Percentiles rank a stretch among this genome's conserved stretches.
phyloP scores from a whole-genome alignment of 108 stramenopile genomes.

The Skeletonema menzelii region DNA sequence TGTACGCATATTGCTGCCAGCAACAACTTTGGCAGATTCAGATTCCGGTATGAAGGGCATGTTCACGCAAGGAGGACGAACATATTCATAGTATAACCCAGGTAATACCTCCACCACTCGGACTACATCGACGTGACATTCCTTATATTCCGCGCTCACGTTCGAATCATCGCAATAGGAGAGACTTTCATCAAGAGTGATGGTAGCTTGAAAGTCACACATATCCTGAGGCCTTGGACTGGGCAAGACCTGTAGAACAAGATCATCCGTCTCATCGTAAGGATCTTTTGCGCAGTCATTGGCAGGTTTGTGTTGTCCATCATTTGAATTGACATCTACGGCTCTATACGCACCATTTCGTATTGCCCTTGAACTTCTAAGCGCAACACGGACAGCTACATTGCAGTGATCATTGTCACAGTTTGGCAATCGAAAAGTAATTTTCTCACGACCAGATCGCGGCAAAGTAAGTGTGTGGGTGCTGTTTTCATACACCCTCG shows the following conservation, averaged over 20 bases:
- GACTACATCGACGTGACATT: slow-evolving; percentile 47
- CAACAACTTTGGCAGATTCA: slow-evolving; percentile 26
- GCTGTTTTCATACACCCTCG: background rate
- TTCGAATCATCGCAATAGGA: too few species aligned
- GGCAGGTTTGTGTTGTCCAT: slow-evolving; percentile 10
- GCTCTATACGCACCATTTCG: too few species aligned
- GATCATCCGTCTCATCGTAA: slow-evolving; percentile 31
- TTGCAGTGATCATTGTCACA: slow-evolving; percentile 6
- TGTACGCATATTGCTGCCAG: background rate
- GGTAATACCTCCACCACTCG: slow-evolving; percentile 45
- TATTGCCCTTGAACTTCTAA: slow-evolving; percentile 1
- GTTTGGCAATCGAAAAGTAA: slow-evolving; percentile 13
- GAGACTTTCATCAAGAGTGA: slow-evolving; percentile 34
- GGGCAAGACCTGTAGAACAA: slow-evolving; percentile 27
- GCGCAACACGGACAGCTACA: slow-evolving; percentile 25
- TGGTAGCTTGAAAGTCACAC: slow-evolving; percentile 23
- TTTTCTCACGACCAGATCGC: background rate
- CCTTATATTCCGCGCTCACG: background rate
- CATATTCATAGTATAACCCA: slow-evolving; percentile 57
- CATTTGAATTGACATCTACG: background rate
- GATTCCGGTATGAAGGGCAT: slow-evolving; percentile 44
- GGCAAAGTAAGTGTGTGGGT: slow-evolving; percentile 10
- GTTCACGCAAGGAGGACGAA: slow-evolving; percentile 58
- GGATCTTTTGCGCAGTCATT: background rate
- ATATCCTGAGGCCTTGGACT: slow-evolving; percentile 11